phyloP scores from a whole-genome alignment of 345 rosid species.

The Garcia nutans region DNA sequence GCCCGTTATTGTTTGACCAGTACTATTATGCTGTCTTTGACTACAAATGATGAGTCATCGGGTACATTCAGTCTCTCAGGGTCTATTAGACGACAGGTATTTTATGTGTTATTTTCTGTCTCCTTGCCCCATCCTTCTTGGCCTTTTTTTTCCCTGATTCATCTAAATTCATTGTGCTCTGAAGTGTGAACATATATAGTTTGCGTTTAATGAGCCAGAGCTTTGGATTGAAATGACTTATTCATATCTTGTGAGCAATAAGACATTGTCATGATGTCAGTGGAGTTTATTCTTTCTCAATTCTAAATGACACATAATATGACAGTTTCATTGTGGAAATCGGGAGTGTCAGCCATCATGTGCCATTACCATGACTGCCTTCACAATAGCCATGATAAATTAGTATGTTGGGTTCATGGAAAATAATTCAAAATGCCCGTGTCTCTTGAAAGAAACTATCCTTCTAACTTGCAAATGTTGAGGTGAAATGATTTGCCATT shows the following conservation, averaged over 20 bases:
- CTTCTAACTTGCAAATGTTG: too few species aligned
- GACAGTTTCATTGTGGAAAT: background rate
- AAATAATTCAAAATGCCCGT: background rate
- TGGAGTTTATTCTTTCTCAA: background rate
- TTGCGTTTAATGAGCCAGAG: background rate
- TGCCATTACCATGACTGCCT: background rate
- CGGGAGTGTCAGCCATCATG: background rate
- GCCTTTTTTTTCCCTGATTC: background rate
- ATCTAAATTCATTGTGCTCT: background rate
- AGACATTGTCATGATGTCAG: background rate
- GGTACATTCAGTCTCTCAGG: slow-evolving; percentile 92
- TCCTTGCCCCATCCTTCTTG: background rate
- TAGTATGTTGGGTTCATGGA: background rate
- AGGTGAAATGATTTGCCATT: background rate
- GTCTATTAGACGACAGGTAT: slow-evolving; percentile 93
- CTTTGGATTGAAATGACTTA: background rate
- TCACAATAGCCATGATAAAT: background rate
- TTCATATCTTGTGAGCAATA: background rate
- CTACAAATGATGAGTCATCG: slow-evolving; percentile 71
- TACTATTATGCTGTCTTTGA: slow-evolving; percentile 89
- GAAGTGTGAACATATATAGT: background rate
- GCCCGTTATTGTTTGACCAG: slow-evolving; percentile 91
- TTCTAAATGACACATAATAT: background rate
- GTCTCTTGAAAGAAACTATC: background rate
- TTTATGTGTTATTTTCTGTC: background rate